These are phyloP conservation scores for Trichoderma lentiforme DNA, from an alignment of 2,329 filamentous ascomycete genomes.

Conservation along the genomic window DNA sequence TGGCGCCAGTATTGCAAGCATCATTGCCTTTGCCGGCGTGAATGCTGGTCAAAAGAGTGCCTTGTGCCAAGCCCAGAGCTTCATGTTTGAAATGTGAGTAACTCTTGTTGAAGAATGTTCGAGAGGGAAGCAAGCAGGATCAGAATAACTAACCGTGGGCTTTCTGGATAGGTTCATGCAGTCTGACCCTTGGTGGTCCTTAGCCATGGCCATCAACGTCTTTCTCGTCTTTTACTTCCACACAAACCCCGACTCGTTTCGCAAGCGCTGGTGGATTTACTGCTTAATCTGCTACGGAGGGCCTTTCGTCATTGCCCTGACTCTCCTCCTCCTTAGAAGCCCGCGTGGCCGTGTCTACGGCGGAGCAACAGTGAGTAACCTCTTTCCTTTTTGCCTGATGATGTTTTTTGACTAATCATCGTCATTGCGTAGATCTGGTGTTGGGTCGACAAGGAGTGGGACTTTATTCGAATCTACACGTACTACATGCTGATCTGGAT, in stretches of 20 bases:
- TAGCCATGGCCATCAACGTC: constrained; percentile 81
- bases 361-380: constrained; percentile 49
- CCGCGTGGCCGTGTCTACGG: constrained; percentile 47
- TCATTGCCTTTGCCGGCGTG: constrained; percentile 68
- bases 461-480: constrained; percentile 55
- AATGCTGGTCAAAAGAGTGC: constrained; percentile 48
- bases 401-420: background rate
- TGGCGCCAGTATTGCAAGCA: constrained; percentile 60
- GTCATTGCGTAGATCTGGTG: constrained; percentile 52
- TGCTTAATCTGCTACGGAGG: constrained; percentile 67
- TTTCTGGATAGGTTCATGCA: constrained; percentile 63
- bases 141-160: background rate
- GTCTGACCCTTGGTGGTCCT: constrained; percentile 72
- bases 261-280: constrained; percentile 70
- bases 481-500: constrained; percentile 62
- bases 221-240: constrained; percentile 64
- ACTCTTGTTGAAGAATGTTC: background rate
- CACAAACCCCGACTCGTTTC: constrained; percentile 64
- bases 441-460: constrained; percentile 56
- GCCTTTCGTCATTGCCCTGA: constrained; percentile 64
- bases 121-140: background rate
- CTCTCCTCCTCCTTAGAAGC: constrained; percentile 56
- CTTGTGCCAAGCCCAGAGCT: constrained; percentile 60
- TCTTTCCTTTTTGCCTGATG: background rate
- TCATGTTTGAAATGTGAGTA: constrained; percentile 65